These are phyloP conservation scores for Penicillium nordicum DNA, from an alignment of 2,329 filamentous ascomycete genomes.

Conservation along the genomic window DNA sequence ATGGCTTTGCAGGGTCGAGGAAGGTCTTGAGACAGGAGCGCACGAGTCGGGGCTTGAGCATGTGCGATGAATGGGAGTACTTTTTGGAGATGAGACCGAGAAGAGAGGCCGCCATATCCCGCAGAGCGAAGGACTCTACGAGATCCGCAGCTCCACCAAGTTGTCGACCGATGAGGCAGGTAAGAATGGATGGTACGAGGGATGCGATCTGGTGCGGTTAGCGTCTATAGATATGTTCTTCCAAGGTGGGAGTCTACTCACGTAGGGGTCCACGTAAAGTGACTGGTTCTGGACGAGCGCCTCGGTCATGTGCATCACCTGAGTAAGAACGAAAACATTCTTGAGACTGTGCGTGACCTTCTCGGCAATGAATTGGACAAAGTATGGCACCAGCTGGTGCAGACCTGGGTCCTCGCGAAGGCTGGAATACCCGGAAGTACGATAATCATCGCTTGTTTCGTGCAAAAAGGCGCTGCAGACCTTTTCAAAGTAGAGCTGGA, in stretches of 20 bases:
- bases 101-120: constrained; percentile 79
- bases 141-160: constrained; percentile 59
- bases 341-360: constrained; percentile 93
- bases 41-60: constrained; percentile 81
- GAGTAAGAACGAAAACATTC: constrained; percentile 80
- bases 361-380: constrained; percentile 91
- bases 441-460: constrained; percentile 80
- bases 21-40: constrained; percentile 92
- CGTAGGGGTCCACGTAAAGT: constrained; percentile 70
- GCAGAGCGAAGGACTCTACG: constrained; percentile 69
- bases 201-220: constrained; percentile 51
- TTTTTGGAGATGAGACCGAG: constrained; percentile 75
- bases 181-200: constrained; percentile 82
- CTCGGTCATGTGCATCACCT: constrained; percentile 87
- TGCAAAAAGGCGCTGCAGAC: constrained; percentile 86
- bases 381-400: constrained; percentile 94
- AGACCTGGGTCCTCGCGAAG: constrained; percentile 85
- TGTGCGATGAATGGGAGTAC: constrained; percentile 75
- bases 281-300: constrained; percentile 79
- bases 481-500: constrained; percentile 95
- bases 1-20: constrained; percentile 77
- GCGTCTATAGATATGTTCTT: constrained; percentile 6
- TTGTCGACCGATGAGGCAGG: constrained; percentile 81
- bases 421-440: constrained; percentile 79
- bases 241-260: constrained; percentile 28